Evolutionary conservation across 2,329 filamentous ascomycete genomes (phyloP).

Genomic region (Ophiostoma sp.): DNA sequence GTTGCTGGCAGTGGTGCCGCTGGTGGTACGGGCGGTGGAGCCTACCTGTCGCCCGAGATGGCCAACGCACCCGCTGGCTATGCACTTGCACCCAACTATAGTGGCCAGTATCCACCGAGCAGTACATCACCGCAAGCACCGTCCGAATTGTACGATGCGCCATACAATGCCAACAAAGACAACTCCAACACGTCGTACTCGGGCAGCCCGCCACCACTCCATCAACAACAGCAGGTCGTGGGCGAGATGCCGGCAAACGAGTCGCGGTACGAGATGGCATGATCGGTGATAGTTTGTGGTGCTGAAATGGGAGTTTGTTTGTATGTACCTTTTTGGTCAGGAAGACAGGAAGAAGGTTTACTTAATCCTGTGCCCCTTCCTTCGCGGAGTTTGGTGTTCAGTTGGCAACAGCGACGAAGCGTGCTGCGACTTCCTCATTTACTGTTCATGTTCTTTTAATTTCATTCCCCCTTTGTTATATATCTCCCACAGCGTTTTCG

Average conservation of each 20-base stretch:
- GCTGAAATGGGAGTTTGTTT: neutral
- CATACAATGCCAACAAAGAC: neutral
- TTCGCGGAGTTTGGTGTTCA: neutral
- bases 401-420: neutral
- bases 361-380: neutral
- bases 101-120: conserved; percentile 16
- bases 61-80: conserved; percentile 15
- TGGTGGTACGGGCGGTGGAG: neutral
- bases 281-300: no score
- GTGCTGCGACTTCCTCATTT: neutral
- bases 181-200: neutral
- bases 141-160: conserved; percentile 20
- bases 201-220: conserved; percentile 1
- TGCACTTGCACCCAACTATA: conserved; percentile 8
- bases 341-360: neutral
- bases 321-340: neutral
- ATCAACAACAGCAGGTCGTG: conserved; percentile 1
- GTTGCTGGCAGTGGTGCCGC: neutral
- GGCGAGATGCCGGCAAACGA: conserved; percentile 10
- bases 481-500: neutral
- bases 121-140: conserved; percentile 18
- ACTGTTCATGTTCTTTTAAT: neutral
- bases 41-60: neutral
- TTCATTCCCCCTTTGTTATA: neutral
- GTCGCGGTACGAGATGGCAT: conserved; percentile 23